These are phyloP conservation scores for Boletellus sp. DNA, from an alignment of 768 basidiomycete species.

Conservation along the genomic window DNA sequence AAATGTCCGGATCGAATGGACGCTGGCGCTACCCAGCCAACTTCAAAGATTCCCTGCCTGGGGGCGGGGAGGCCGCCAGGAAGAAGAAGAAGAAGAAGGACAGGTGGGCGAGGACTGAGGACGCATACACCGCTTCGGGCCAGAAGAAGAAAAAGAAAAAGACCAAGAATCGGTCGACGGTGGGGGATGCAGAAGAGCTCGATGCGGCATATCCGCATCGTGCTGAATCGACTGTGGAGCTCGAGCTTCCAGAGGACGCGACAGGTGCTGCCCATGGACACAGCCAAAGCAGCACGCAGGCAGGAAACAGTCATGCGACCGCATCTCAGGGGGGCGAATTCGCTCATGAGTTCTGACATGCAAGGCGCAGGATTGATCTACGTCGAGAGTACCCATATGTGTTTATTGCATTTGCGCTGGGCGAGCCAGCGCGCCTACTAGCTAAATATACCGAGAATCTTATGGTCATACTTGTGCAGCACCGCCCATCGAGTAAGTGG, in stretches of 20 bases:
- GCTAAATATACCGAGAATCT: neutral
- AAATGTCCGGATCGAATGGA: constrained; percentile 35
- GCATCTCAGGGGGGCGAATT: constrained; percentile 50
- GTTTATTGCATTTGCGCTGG: neutral
- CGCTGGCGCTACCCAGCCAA: constrained; percentile 88
- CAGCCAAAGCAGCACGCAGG: constrained; percentile 10
- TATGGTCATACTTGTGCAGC: too few relatives aligned
- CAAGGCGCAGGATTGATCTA: neutral
- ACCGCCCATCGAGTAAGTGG: too few relatives aligned
- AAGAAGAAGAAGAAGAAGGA: constrained; percentile 81
- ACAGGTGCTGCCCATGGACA: constrained; percentile 61
- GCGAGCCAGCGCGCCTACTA: neutral
- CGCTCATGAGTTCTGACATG: constrained; percentile 57
- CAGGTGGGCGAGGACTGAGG: constrained; percentile 82
- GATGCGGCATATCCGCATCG: constrained; percentile 32
- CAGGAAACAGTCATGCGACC: constrained; percentile 14
- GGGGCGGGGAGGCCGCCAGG: constrained; percentile 37
- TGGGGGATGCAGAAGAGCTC: constrained; percentile 31
- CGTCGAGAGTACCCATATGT: constrained; percentile 12
- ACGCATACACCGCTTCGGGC: constrained; percentile 56
- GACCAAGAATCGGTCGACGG: constrained; percentile 46
- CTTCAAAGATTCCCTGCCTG: constrained; percentile 56
- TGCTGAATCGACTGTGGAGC: constrained; percentile 42
- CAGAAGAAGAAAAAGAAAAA: constrained; percentile 66
- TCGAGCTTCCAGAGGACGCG: constrained; percentile 60